Percentiles rank a stretch among this genome's conserved stretches.
phyloP scores from a whole-genome alignment of 2,329 filamentous ascomycete genomes.

The Epichloe uncinata region DNA sequence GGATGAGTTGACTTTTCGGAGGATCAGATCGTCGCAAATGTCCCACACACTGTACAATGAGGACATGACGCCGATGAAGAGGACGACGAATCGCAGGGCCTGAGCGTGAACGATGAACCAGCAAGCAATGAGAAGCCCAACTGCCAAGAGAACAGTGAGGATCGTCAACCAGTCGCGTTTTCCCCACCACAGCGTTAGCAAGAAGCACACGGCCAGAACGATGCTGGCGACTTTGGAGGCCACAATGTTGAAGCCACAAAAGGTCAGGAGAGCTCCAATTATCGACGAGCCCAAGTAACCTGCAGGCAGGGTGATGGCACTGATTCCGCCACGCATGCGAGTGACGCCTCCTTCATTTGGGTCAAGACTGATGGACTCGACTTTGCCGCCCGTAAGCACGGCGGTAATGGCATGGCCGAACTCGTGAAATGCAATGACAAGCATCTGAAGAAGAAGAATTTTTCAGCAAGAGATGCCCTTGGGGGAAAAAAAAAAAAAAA shows the following conservation, averaged over 20 bases:
- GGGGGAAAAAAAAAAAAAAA: background rate
- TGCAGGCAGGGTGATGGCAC: conserved; percentile 58
- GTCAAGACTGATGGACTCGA: conserved; percentile 62
- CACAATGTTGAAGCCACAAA: conserved; percentile 71
- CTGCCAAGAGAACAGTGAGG: conserved; percentile 52
- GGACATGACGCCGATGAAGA: conserved; percentile 76
- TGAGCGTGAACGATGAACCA: conserved; percentile 73
- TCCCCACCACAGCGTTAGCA: conserved; percentile 74
- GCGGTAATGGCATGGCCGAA: conserved; percentile 64
- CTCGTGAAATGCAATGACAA: conserved; percentile 74
- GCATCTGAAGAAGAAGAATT: conserved; percentile 40
- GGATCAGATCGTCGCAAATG: conserved; percentile 71
- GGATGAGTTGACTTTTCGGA: conserved; percentile 67
- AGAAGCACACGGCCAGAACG: conserved; percentile 57
- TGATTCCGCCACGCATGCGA: conserved; percentile 59
- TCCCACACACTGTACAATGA: conserved; percentile 74
- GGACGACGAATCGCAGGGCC: conserved; percentile 57
- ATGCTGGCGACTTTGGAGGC: conserved; percentile 69
- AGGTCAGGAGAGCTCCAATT: conserved; percentile 64
- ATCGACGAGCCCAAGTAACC: conserved; percentile 67
- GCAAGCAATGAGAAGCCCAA: conserved; percentile 57
- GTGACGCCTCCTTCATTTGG: conserved; percentile 71
- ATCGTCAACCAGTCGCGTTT: conserved; percentile 68
- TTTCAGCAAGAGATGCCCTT: too few relatives aligned
- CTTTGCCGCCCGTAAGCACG: conserved; percentile 56